These are phyloP conservation scores for Tetramitus jugosus DNA, from an alignment of 208 protist species.

Conservation along the genomic window DNA sequence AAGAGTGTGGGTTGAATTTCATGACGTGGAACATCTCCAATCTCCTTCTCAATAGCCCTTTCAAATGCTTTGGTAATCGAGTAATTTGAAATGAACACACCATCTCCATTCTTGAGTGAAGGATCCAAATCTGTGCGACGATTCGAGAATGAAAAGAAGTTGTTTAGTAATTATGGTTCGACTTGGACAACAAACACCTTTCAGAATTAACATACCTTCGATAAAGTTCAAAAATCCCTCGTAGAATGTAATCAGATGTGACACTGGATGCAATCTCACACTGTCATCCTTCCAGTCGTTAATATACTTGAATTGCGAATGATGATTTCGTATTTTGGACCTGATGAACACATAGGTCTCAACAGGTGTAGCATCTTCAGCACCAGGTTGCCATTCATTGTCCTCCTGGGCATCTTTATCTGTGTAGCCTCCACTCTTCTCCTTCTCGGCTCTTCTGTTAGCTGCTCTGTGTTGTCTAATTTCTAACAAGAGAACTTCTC, in stretches of 20 bases:
- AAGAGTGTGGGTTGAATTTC: background rate
- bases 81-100: background rate
- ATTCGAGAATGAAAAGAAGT: no score
- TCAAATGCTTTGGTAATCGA: background rate
- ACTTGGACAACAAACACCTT: no score
- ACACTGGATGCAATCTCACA: background rate
- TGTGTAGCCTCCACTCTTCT: background rate
- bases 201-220: no score
- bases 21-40: background rate
- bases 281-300: background rate
- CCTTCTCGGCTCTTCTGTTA: background rate
- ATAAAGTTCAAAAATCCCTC: slow-evolving; percentile 5
- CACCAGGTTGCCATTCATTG: background rate
- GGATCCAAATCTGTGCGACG: background rate
- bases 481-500: background rate
- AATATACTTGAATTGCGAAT: background rate
- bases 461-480: background rate
- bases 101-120: background rate
- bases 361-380: background rate
- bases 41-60: background rate
- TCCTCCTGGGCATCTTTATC: background rate
- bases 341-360: background rate
- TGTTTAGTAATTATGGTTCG: no score
- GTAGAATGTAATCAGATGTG: slow-evolving; percentile 3
- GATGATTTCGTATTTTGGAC: background rate